phyloP scores from a whole-genome alignment of 306 rosid genomes.

The Cicer chorassanicum region DNA sequence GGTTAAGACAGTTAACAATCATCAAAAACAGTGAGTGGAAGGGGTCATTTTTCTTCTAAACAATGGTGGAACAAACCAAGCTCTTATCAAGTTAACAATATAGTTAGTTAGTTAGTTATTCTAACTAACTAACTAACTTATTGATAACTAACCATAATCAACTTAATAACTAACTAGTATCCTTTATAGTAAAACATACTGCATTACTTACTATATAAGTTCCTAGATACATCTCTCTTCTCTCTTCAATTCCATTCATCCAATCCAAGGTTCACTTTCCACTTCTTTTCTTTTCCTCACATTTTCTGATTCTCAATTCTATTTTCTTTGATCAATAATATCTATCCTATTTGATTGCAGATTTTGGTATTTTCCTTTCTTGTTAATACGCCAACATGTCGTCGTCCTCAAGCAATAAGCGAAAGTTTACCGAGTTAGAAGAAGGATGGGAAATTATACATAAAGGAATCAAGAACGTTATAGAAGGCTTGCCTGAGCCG shows the following conservation, averaged over 20 bases:
- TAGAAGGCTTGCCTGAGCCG: background rate
- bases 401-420: conserved; percentile 32
- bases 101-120: too few species aligned
- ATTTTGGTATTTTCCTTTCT: conserved; percentile 1
- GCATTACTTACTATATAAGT: too few species aligned
- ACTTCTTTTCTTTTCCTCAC: background rate
- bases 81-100: too few species aligned
- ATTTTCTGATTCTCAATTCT: background rate
- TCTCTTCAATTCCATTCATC: background rate
- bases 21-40: too few species aligned
- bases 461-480: background rate
- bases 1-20: too few species aligned
- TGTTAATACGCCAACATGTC: background rate
- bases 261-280: conserved; percentile 3
- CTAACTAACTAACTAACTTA: too few species aligned
- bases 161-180: too few species aligned
- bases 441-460: background rate
- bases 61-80: too few species aligned
- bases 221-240: conserved; percentile 31
- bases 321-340: background rate
- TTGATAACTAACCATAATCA: too few species aligned
- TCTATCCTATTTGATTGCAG: conserved; percentile 10
- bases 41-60: too few species aligned
- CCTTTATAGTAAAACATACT: too few species aligned
- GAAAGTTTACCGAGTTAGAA: conserved; percentile 27